Conservation (phyloP, 805 yeast species). For the Debaryomyces tyrocola region DNA sequence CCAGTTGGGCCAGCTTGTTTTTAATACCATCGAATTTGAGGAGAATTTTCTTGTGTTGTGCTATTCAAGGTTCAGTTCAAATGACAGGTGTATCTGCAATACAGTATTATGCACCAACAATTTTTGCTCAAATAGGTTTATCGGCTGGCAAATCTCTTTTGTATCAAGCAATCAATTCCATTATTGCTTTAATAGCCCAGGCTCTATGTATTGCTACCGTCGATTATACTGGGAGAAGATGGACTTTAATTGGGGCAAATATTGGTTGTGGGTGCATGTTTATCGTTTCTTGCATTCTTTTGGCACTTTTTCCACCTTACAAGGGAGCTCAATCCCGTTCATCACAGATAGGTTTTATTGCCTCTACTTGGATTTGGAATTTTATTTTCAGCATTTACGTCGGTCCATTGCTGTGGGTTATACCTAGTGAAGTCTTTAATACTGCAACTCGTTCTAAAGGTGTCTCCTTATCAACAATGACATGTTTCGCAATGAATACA, state of each 20-base stretch:
- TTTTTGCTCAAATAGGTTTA: background rate
- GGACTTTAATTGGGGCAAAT: constrained; percentile 11
- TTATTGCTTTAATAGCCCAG: constrained; percentile 21
- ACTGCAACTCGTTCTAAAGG: constrained; percentile 2
- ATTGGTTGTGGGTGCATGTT: constrained; percentile 11
- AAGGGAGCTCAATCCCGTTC: constrained; percentile 11
- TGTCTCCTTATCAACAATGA: constrained; percentile 18
- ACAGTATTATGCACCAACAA: background rate
- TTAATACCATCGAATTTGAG: background rate
- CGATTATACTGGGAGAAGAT: constrained; percentile 21
- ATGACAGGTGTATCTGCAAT: background rate
- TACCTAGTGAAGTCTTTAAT: constrained; percentile 1
- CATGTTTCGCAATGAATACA: constrained; percentile 30
- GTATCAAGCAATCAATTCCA: constrained; percentile 11
- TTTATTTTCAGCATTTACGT: constrained; percentile 19
- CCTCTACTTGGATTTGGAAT: constrained; percentile 24
- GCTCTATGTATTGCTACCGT: constrained; percentile 14
- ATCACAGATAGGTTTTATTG: constrained; percentile 26
- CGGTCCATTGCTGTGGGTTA: constrained; percentile 17
- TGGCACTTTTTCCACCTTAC: constrained; percentile 19
- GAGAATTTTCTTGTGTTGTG: background rate
- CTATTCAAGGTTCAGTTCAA: background rate
- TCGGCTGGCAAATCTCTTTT: background rate
- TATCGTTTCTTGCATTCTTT: constrained; percentile 17
- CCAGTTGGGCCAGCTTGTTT: constrained; percentile 2